These are phyloP conservation scores for Syzygium grande DNA, from an alignment of 345 rosid genomes.

Conservation along the genomic window DNA sequence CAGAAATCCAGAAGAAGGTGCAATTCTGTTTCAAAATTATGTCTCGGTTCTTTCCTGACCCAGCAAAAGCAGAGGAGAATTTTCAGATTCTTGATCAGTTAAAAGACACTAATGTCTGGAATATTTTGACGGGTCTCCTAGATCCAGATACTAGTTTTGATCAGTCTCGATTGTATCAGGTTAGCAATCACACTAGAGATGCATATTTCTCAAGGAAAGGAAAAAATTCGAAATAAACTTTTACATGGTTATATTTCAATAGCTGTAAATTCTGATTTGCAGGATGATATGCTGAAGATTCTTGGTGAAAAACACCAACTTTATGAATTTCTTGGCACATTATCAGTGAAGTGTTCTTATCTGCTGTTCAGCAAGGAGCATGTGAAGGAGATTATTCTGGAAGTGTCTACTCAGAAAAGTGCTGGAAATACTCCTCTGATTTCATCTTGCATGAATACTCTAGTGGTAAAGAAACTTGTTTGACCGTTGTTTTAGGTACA, in stretches of 20 bases:
- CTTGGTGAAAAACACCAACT: slow-evolving; percentile 85
- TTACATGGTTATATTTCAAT: not conserved
- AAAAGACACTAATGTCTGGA: slow-evolving; percentile 93
- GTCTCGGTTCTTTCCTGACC: slow-evolving; percentile 90
- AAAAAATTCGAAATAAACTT: not conserved
- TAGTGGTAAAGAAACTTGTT: slow-evolving; percentile 60
- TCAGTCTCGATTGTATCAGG: slow-evolving; percentile 59
- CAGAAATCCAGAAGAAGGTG: slow-evolving; percentile 79
- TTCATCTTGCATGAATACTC: slow-evolving; percentile 75
- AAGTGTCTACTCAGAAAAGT: slow-evolving; percentile 53
- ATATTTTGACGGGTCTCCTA: slow-evolving; percentile 55
- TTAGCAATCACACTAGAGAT: slow-evolving; percentile 19
- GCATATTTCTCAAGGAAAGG: not conserved
- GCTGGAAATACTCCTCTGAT: slow-evolving; percentile 37
- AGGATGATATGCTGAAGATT: slow-evolving; percentile 88
- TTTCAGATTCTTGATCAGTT: slow-evolving; percentile 88
- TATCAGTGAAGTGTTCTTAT: slow-evolving; percentile 85
- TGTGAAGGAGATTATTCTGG: slow-evolving; percentile 69
- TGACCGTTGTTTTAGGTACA: not conserved
- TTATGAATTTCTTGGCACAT: slow-evolving; percentile 72
- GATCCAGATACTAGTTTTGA: slow-evolving; percentile 64
- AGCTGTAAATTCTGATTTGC: slow-evolving; percentile 17
- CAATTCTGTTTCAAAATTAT: slow-evolving; percentile 69
- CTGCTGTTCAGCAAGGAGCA: slow-evolving; percentile 82
- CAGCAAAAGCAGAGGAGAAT: slow-evolving; percentile 73